Evolutionary conservation across 352 stramenopile genomes (phyloP).

Genomic region (Phytophthora fragariae): DNA sequence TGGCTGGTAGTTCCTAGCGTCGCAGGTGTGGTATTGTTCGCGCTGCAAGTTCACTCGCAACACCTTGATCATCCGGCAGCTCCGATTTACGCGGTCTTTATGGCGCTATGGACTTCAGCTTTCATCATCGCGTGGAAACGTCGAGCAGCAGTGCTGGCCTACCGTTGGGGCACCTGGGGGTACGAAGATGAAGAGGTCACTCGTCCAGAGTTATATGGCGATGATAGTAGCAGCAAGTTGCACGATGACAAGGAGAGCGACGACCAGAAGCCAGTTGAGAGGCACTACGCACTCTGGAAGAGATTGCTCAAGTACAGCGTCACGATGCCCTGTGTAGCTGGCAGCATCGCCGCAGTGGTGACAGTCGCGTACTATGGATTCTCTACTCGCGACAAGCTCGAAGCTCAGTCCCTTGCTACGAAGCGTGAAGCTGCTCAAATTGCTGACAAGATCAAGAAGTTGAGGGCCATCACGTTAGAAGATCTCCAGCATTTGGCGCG

Average conservation of each 20-base stretch:
- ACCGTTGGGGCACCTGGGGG: constrained; percentile 90
- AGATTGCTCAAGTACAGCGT: constrained; percentile 77
- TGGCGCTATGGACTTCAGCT: constrained; percentile 89
- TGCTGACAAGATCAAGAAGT: constrained; percentile 59
- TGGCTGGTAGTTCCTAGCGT: constrained; percentile 88
- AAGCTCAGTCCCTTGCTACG: constrained; percentile 56
- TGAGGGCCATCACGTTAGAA: constrained; percentile 60
- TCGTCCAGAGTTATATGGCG: constrained; percentile 84
- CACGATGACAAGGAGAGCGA: constrained; percentile 1
- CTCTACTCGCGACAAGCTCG: constrained; percentile 79
- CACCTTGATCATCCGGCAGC: constrained; percentile 84
- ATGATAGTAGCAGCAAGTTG: constrained; percentile 18
- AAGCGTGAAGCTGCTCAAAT: constrained; percentile 51
- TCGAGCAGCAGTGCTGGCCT: constrained; percentile 77
- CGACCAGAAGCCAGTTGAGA: constrained; percentile 21
- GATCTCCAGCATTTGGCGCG: constrained; percentile 57
- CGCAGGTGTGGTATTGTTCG: constrained; percentile 78
- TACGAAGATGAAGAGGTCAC: constrained; percentile 89
- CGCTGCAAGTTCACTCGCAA: constrained; percentile 61
- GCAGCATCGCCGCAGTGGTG: constrained; percentile 67
- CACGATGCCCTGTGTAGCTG: constrained; percentile 70
- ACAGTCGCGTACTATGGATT: constrained; percentile 74
- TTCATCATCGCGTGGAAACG: constrained; percentile 92
- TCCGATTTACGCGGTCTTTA: constrained; percentile 87
- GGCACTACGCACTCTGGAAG: constrained; percentile 77